Conservation (phyloP, 768 basidiomycete genomes). For the Rhizopogon salebrosus region DNA sequence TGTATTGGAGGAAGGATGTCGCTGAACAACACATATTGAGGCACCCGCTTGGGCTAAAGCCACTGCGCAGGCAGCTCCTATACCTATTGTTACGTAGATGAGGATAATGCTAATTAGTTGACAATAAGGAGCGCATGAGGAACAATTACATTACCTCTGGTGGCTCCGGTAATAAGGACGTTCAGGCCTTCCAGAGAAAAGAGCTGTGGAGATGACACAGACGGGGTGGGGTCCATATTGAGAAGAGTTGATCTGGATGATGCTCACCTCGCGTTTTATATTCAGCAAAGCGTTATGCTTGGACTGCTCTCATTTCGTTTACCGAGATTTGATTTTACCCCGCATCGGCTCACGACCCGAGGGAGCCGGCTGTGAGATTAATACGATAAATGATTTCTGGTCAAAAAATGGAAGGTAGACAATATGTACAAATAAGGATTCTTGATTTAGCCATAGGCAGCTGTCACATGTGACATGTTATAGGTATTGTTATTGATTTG, state of each 20-base stretch:
- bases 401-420: too few species aligned
- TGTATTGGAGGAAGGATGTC: constrained; percentile 33
- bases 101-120: constrained; percentile 12
- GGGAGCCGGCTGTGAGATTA: constrained; percentile 11
- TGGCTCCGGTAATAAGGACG: constrained; percentile 77
- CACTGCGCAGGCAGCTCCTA: constrained; percentile 49
- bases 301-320: not conserved
- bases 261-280: constrained; percentile 15
- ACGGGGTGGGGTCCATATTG: constrained; percentile 51
- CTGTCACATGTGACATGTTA: constrained; percentile 6
- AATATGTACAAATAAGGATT: constrained; percentile 9
- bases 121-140: constrained; percentile 1
- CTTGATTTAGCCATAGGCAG: constrained; percentile 11
- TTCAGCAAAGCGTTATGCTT: constrained; percentile 6
- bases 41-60: constrained; percentile 55
- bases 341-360: constrained; percentile 26
- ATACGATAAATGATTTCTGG: not conserved
- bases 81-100: constrained; percentile 32
- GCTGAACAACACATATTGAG: constrained; percentile 41
- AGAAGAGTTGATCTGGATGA: not conserved
- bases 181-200: constrained; percentile 65
- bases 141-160: constrained; percentile 52
- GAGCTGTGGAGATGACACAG: constrained; percentile 45
- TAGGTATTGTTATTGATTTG: constrained; percentile 3
- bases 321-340: constrained; percentile 18